Base-by-base conservation (phyloP, 164 flowering plant species). In the Malania oleifera region DNA sequence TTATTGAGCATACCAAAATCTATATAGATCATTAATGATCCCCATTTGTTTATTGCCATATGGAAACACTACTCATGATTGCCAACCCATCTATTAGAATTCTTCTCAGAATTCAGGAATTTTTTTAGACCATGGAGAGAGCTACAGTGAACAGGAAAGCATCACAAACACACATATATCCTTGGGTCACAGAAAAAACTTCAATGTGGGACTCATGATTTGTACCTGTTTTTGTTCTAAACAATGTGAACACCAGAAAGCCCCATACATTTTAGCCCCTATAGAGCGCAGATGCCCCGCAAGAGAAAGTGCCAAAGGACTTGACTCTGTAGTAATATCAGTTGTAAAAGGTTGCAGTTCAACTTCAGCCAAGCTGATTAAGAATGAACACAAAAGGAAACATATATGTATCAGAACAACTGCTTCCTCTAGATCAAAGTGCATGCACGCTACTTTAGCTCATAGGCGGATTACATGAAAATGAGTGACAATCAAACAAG, bases 181-280 rank as follows among this genome's bases (percentile, higher is more conserved):
- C 35, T 31, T 4, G 35, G 35, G 35, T 31, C 9, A 31, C 9
- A 31, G 9, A 31, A 4, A 31, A 31, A 31, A 31, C 35, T 23
- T 47, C 20, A 5, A 17, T 34, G n/a, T 41, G 1, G 18, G 12
- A 57, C 7, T 15, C 23, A 49, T 23, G 62, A 20, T 37, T 52
- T 31, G 68, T 73, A 90, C 97, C 97, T 90, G 67, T 54, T 90
- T 93, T 72, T 93, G 99, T 61, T 93, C 99, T 52, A 73, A 48
- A 72, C 96, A 93, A 56, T 93, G 99, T 26, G 96, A 84, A 74
- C 99, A 93, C 99, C 99, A 93, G 72, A 93, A 93, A 62, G 97
- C 99, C 57, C 97, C 99, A 73, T 93, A 93, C 84, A 93, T 77
- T 72, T 90, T 90, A 53, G 99, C 99, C 54, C 99, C 99, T 13